Evolutionary conservation across 139 green algal species (phyloP).

Genomic region (Yamagishiella unicocca): DNA sequence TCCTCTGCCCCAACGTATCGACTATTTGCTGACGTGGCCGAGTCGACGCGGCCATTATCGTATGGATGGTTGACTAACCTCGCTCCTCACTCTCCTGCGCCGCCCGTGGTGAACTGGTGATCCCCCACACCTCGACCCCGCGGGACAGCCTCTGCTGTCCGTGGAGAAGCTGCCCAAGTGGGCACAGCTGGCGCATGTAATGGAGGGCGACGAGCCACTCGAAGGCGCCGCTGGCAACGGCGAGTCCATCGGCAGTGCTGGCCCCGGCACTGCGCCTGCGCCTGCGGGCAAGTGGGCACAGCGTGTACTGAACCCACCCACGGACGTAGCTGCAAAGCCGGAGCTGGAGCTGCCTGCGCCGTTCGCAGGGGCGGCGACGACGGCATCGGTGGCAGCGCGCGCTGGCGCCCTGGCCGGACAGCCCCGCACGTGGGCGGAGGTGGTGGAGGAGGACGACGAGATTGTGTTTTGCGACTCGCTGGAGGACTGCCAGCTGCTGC

Average conservation of each 20-base stretch:
- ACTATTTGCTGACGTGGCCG: too few species aligned
- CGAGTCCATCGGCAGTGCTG: too few species aligned
- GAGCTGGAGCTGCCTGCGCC: neutral
- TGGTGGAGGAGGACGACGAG: constrained; percentile 49
- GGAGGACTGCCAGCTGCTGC: neutral
- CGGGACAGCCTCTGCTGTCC: constrained; percentile 55
- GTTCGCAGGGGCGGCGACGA: neutral
- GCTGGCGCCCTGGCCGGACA: neutral
- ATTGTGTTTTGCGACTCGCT: constrained; percentile 26
- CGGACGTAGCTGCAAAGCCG: neutral
- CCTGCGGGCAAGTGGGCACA: neutral
- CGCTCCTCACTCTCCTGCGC: too few species aligned
- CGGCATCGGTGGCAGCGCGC: neutral
- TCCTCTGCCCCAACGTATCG: too few species aligned
- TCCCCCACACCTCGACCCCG: neutral
- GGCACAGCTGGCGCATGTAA: constrained; percentile 2
- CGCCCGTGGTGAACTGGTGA: too few species aligned
- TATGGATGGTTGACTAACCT: too few species aligned
- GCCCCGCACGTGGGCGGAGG: constrained; percentile 1
- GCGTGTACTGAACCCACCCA: neutral
- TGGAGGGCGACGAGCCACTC: neutral
- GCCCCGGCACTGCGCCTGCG: neutral
- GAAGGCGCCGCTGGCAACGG: neutral
- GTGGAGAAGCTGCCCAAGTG: constrained; percentile 64
- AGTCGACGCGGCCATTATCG: too few species aligned